Evolutionary conservation across 2,329 filamentous ascomycete genomes (phyloP), one percentile per base, ranked within the genome.

Genomic region (Claviceps sp.): DNA sequence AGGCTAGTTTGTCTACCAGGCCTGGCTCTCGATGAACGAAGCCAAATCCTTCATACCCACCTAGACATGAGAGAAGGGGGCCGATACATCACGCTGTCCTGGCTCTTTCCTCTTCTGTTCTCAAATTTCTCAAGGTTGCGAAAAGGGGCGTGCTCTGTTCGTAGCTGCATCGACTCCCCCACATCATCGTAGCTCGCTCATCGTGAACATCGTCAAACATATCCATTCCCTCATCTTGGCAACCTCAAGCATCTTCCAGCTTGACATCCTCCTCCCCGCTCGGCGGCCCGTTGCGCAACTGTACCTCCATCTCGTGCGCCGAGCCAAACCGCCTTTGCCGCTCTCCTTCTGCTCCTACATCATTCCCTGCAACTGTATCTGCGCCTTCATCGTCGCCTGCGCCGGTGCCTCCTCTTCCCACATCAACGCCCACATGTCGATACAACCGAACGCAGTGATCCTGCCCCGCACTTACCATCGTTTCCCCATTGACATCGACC

Each of bases 401-500:
- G 30, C 30, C 30, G 3, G 10, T 2, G 10, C 30, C 41, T 14
- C 3, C 26, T 17, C 42, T 11, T 10, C 30, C 17, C 13, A n/a
- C n/a, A 2, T 7, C 39, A 13, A 37, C 43, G n/a, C 39, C 47
- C 22, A n/a, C 55, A 48, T 71, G 64, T 52, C 68, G 68, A 58
- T 75, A 80, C 13, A 81, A 70, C 44, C 71, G 69, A 43, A 81
- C 71, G 37, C 67, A 69, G 52, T 72, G 68, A 56, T 82, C 78
- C 63, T 80, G 72, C 1, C 78, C 78, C 11, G 73, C 74, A 56
- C 74, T 81, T 26, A 74, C 77, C 74, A 82, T 76, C 14, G 72
- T 74, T 51, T 74, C 71, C 17, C 74, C 74, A 56, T 75, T 66
- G 3, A 80, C 73, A 56, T 85, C 81, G 26, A 84, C 81, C 78